A percentile compares a stretch with the other conserved stretches of the same genome.
These are phyloP conservation scores for Panicum virgatum DNA, from an alignment of 202 grass and related monocot species.

Conservation along the genomic window DNA sequence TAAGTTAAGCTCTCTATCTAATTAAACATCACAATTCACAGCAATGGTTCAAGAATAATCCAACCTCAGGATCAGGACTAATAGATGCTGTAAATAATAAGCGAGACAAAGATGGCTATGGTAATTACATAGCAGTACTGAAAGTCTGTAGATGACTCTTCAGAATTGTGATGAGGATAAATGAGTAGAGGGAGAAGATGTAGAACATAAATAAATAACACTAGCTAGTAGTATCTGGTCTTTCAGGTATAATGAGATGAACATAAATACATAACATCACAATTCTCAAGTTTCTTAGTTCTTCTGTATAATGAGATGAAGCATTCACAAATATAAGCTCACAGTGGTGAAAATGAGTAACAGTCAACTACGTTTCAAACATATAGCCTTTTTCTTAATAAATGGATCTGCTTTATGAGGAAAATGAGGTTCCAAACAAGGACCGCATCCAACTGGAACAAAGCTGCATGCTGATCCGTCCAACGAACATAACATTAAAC, in stretches of 20 bases:
- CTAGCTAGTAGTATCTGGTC: background rate
- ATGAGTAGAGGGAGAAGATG: background rate
- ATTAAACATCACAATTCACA: no score
- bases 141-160: background rate
- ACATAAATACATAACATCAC: no score
- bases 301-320: no score
- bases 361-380: background rate
- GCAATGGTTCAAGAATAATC: no score
- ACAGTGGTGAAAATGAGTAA: background rate
- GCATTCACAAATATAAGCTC: conserved; percentile 11
- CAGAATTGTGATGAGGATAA: background rate
- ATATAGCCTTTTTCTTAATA: background rate
- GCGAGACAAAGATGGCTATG: no score
- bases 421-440: background rate
- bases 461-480: background rate
- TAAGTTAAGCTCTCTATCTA: no score
- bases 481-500: background rate
- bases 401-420: background rate
- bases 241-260: no score
- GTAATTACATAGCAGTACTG: conserved; percentile 1
- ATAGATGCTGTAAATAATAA: no score
- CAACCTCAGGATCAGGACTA: no score
- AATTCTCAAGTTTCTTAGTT: no score
- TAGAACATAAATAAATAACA: background rate
- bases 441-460: background rate